Evolutionary conservation across 2,329 filamentous ascomycete genomes (phyloP), one percentile per base, ranked within the genome.

Genomic region (Nemania sp.): DNA sequence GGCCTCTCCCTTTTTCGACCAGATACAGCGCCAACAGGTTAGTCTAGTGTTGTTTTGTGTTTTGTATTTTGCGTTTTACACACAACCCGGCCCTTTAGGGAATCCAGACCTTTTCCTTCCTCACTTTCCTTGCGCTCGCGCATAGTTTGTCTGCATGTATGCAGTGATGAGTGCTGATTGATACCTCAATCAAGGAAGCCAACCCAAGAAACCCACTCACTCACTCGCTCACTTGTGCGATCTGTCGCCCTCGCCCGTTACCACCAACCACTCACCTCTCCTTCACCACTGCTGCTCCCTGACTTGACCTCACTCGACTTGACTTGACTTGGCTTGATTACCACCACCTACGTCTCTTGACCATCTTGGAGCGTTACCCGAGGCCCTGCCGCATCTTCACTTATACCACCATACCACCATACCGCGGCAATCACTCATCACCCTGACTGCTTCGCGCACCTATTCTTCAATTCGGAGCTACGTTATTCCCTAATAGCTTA

Each of bases 1-100:
- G 47, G 56, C 63, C 56, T 61, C 61, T 63, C 65, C 62, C 64
- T 64, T 66, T 62, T 61, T 56, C 61, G 59, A 55, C 27, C 65
- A 62, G 55, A 62, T 62, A 60, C 49, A 63, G 58, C 61, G 58
- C 59, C 66, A 56, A 38, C 49, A 55, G 60, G 41, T 45, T 45
- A 45, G 47, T 51, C n/a, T 35, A 35, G 32, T 35, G 22, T 51
- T 51, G 47, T 27, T 51, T n/a, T n/a, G n/a, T n/a, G n/a, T n/a
- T n/a, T n/a, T n/a, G n/a, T n/a, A n/a, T n/a, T n/a, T n/a, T n/a
- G n/a, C n/a, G n/a, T n/a, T n/a, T n/a, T 22, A 15, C 8, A 55
- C 38, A 59, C 58, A 51, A 69, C 47, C 53, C 54, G n/a, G 57
- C 20, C 15, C 38, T 11, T 18, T 24, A 58, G 38, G 32, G 52